Evolutionary conservation across 148 eudicot species (phyloP), one percentile per base, ranked within the genome.

Genomic region (Suaeda aralocaspica): DNA sequence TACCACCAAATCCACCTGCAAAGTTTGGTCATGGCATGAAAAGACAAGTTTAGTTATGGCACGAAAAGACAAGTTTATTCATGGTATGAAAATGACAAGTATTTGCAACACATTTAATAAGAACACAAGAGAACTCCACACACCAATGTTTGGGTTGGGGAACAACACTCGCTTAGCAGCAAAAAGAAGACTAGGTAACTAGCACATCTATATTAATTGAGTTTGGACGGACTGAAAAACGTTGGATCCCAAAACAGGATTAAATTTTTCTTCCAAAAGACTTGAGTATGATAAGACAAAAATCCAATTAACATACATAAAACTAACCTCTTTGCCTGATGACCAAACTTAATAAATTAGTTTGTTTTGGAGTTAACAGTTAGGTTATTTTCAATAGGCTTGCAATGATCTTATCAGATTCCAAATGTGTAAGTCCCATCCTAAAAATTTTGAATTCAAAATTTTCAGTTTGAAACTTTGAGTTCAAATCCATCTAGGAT

Each of bases 1-100:
- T 94, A 72, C 98, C 98, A 76, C 92, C 92, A 78, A 94, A 91
- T 51, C 98, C 98, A 81, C 98, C 98, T 92, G 80, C 59, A 83
- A 33, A 42, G 34, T 13, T 64, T 64, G 80, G 21, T 45, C 41
- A 57, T 50, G 34, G 34, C 48, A 25, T 71, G 73, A 60, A 69
- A 24, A 24, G 26, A 60, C n/a, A 67, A 21, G 22, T 63, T 65
- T 25, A 18, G n/a, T 24, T 16, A n/a, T n/a, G n/a, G n/a, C 8
- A 64, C 10, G 19, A 12, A 31, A 70, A 24, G 26, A 60, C n/a
- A 67, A 21, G 22, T 63, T 65, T 25, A 18, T 28, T 24, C 24
- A n/a, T n/a, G n/a, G n/a, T 36, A 64, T 15, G 19, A 12, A 31
- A n/a, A n/a, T n/a, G n/a, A n/a, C 34, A 55, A 33, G 24, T 7